Percentiles rank a stretch among this genome's conserved stretches.
Evolutionary conservation across 371 early-diverging fungal genomes (phyloP).

Genomic region (Rhizopus microsporus): DNA sequence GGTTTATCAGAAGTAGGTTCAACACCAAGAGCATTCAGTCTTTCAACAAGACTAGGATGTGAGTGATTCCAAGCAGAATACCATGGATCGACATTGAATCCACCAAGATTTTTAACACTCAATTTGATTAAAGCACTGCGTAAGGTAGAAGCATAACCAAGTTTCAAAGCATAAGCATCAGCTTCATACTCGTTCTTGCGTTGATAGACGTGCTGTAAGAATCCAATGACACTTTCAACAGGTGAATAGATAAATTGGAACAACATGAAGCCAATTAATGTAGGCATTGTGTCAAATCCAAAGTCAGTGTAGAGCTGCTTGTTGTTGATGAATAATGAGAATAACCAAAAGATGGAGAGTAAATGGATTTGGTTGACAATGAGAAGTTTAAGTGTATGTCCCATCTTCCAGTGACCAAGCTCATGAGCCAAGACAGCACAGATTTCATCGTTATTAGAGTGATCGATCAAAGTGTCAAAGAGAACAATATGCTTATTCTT

Average conservation of each 20-base stretch:
- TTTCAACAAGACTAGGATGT: constrained; percentile 94
- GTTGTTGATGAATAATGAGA: constrained; percentile 75
- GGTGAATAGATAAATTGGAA: constrained; percentile 85
- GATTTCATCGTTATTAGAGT: constrained; percentile 84
- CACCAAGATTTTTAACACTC: constrained; percentile 88
- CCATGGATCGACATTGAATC: constrained; percentile 86
- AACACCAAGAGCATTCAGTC: constrained; percentile 73
- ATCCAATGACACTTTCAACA: constrained; percentile 74
- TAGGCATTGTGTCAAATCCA: constrained; percentile 79
- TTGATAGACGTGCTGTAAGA: constrained; percentile 80
- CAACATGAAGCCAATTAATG: constrained; percentile 85
- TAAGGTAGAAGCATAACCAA: constrained; percentile 83
- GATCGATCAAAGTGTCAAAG: constrained; percentile 94
- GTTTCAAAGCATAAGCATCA: constrained; percentile 88
- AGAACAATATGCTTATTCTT: constrained; percentile 98
- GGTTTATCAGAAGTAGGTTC: constrained; percentile 45
- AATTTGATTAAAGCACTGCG: constrained; percentile 88
- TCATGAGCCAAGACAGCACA: constrained; percentile 97
- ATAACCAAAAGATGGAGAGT: constrained; percentile 83
- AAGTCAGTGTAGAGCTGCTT: constrained; percentile 78
- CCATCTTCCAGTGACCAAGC: constrained; percentile 95
- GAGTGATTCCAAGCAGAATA: constrained; percentile 94
- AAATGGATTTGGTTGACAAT: constrained; percentile 75
- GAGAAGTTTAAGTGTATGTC: constrained; percentile 82
- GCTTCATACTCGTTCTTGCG: constrained; percentile 95